Evolutionary conservation across 371 early-diverging fungal species (phyloP).

Genomic region (Circinella umbellata): DNA sequence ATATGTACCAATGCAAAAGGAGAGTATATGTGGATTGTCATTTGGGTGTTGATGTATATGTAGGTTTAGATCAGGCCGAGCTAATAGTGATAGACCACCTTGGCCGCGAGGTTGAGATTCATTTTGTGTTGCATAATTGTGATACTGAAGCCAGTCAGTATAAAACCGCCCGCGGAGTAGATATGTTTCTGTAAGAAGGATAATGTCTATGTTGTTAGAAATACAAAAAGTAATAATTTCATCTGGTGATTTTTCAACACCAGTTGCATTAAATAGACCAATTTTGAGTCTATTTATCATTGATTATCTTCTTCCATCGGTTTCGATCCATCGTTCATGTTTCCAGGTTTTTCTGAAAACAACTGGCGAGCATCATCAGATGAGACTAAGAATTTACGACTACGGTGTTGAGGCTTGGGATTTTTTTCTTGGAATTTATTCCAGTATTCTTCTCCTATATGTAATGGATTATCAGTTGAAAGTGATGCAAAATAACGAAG

Average conservation of each 20-base stretch:
- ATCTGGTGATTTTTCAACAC: too few relatives aligned
- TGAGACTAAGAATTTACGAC: too few relatives aligned
- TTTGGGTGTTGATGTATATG: background rate
- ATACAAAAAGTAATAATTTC: too few relatives aligned
- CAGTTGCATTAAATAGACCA: too few relatives aligned
- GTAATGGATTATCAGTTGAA: background rate
- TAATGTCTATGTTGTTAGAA: too few relatives aligned
- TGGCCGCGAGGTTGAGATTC: background rate
- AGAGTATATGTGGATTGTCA: background rate
- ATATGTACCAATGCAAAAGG: background rate
- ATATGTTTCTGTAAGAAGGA: too few relatives aligned
- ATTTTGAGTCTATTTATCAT: too few relatives aligned
- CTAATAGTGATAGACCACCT: constrained; percentile 10
- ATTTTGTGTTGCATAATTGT: constrained; percentile 4
- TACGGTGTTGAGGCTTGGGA: background rate
- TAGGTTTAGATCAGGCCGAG: background rate
- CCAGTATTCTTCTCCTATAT: background rate
- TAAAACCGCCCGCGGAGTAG: too few relatives aligned
- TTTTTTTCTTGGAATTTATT: background rate
- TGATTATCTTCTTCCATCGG: too few relatives aligned
- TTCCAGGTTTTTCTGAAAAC: background rate
- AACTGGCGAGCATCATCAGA: too few relatives aligned
- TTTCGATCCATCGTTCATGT: too few relatives aligned
- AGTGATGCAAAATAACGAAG: background rate
- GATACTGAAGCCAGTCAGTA: constrained; percentile 11